A percentile compares a stretch with the other conserved stretches of the same genome.
Conservation (phyloP, 1,284 basidiomycete genomes). For the Pascua sp. region DNA sequence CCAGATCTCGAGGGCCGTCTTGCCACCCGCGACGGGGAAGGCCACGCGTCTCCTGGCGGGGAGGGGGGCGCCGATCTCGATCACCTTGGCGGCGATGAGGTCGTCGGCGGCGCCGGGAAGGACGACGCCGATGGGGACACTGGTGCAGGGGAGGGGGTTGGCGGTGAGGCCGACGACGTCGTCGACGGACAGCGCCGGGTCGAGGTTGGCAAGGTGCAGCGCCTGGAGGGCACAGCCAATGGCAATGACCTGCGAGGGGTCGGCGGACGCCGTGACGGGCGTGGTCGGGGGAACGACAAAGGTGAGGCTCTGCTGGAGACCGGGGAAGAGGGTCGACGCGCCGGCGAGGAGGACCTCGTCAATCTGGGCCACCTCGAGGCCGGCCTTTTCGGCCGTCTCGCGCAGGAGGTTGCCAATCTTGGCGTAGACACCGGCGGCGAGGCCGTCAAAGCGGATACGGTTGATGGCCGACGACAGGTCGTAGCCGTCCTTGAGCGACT, state of each 20-base stretch:
- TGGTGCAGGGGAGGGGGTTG: conserved; percentile 56
- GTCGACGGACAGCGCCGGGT: conserved; percentile 47
- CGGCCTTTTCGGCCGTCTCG: conserved; percentile 61
- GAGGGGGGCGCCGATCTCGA: conserved; percentile 71
- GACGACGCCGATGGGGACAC: conserved; percentile 72
- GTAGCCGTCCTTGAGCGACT: conserved; percentile 89
- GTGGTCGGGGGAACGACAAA: conserved; percentile 66
- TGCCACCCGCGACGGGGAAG: conserved; percentile 63
- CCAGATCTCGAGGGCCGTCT: conserved; percentile 76
- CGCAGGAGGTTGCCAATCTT: conserved; percentile 63
- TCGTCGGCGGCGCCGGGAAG: conserved; percentile 62
- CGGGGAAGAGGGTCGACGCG: conserved; percentile 78
- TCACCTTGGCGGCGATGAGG: conserved; percentile 56
- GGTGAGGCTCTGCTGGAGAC: conserved; percentile 70
- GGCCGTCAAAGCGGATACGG: conserved; percentile 87
- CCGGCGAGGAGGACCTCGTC: conserved; percentile 91
- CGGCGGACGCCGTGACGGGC: conserved; percentile 59
- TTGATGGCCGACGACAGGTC: conserved; percentile 94
- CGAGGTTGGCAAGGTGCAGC: conserved; percentile 59
- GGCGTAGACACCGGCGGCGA: conserved; percentile 70
- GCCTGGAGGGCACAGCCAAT: conserved; percentile 87
- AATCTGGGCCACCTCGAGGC: conserved; percentile 71
- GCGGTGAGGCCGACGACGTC: conserved; percentile 56
- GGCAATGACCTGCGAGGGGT: conserved; percentile 86
- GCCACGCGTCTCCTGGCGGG: conserved; percentile 70